Conservation (phyloP, 1,284 basidiomycete genomes). For the Trametes sp. region DNA sequence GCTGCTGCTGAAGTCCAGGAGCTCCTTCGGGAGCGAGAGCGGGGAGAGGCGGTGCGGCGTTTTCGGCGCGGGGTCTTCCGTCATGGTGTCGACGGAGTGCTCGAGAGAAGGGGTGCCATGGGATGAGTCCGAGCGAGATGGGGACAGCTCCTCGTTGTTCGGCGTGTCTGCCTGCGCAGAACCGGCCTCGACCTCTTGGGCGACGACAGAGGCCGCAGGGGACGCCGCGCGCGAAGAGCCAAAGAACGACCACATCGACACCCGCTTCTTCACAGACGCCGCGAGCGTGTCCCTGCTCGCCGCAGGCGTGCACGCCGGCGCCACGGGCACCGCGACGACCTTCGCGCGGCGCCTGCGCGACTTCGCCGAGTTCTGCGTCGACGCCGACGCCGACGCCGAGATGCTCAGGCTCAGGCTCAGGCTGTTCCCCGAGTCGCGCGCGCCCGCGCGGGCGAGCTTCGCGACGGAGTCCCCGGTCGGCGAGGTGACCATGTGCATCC, state of each 20-base stretch:
- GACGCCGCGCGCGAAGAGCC: slow-evolving; percentile 2
- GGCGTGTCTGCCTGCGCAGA: neutral
- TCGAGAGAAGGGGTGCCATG: slow-evolving; percentile 1
- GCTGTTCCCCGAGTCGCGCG: neutral
- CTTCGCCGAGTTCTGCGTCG: slow-evolving; percentile 25
- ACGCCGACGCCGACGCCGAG: slow-evolving; percentile 19
- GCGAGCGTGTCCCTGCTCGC: neutral
- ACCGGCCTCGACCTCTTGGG: neutral
- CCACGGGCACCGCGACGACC: slow-evolving; percentile 23
- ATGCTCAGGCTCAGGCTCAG: too few species aligned
- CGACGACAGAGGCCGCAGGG: neutral
- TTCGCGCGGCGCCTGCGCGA: slow-evolving; percentile 22
- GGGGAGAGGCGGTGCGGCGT: slow-evolving; percentile 1
- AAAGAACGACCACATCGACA: slow-evolving; percentile 13
- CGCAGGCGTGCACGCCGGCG: neutral
- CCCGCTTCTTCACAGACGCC: slow-evolving; percentile 4
- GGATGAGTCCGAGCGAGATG: neutral
- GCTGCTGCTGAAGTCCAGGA: slow-evolving; percentile 18
- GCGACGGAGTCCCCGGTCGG: neutral
- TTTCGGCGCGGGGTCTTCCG: neutral
- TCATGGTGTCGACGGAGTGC: slow-evolving; percentile 3
- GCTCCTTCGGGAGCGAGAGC: slow-evolving; percentile 16
- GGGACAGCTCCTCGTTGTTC: neutral
- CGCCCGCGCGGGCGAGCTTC: neutral
- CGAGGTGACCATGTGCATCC: neutral